Evolutionary conservation across 1,284 basidiomycete species (phyloP).

Genomic region (Puccinia polysora): DNA sequence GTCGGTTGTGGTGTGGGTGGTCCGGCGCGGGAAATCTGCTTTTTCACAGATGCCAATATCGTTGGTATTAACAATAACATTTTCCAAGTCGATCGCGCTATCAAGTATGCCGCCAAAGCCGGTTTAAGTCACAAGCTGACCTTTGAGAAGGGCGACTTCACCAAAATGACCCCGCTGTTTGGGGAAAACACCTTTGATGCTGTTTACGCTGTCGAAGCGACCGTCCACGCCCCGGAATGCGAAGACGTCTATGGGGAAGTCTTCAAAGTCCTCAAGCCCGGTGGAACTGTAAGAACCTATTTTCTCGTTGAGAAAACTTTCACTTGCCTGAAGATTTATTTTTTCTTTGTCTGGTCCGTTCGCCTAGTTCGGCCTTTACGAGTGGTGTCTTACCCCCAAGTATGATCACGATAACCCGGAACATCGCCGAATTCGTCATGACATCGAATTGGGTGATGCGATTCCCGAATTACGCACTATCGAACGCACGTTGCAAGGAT

Average conservation of each 20-base stretch:
- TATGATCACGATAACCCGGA: constrained; percentile 82
- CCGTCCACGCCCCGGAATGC: constrained; percentile 89
- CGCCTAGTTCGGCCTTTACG: constrained; percentile 87
- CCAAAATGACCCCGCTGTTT: constrained; percentile 87
- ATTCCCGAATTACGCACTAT: constrained; percentile 95
- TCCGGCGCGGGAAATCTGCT: constrained; percentile 89
- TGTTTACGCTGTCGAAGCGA: constrained; percentile 97
- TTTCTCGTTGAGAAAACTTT: neutral
- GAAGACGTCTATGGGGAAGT: constrained; percentile 95
- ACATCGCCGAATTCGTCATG: constrained; percentile 88
- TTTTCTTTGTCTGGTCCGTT: neutral
- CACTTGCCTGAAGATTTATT: neutral
- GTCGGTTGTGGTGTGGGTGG: constrained; percentile 98
- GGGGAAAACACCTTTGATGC: constrained; percentile 93
- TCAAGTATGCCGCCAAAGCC: constrained; percentile 73
- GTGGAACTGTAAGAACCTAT: constrained; percentile 68
- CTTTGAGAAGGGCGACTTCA: constrained; percentile 90
- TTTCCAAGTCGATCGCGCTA: constrained; percentile 83
- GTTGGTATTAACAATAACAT: constrained; percentile 95
- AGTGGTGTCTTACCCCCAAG: constrained; percentile 96
- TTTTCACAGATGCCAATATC: constrained; percentile 80
- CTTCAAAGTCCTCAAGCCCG: constrained; percentile 89
- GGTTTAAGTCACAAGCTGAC: constrained; percentile 72
- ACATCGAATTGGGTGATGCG: constrained; percentile 73
- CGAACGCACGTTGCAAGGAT: constrained; percentile 67